Evolutionary conservation across 805 yeast species (phyloP), one percentile per base, ranked within the genome.

Genomic region (Candida anglica): DNA sequence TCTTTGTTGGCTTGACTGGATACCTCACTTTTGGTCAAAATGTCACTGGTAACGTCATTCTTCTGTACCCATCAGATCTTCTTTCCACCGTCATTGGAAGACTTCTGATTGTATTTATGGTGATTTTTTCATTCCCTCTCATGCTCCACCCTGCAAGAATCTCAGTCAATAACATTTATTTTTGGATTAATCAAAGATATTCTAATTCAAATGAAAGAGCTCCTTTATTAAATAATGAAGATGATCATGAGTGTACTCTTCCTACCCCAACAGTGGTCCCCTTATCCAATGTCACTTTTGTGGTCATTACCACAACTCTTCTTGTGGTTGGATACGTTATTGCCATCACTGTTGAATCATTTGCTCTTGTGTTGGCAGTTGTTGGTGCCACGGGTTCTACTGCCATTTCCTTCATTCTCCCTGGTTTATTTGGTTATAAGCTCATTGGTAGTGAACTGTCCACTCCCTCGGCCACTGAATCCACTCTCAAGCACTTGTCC

Each of bases 321-420:
- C 64, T 88, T 32, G 24, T 70, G 0, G 48, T 68, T 5, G 77
- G 87, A 30, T 87, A 82, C 52, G 35, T 64, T 1, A 63, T 82
- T 7, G 93, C 96, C 0, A 59, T 81, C 22, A 56, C 76, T 3
- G 81, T 88, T 19, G 64, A 64, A 10, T 86, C 95, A 0, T 75
- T 88, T 45, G 95, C 91, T 18, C 73, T 80, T 30, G 89, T 89
- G 10, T 63, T 88, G 44, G 88, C 95, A 2, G 66, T 88, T 43
- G 95, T 88, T 3, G 97, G 97, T 2, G 85, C 96, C 1, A 87
- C 96, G 0, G 96, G 96, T 0, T 86, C 95, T 1, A 88, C 96
- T 0, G 77, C 95, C 4, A 87, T 89, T 33, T 87, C 96, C 9
- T 88, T 88, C 52, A 87, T 86, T 19, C 67, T 88, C 30, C 97